Percentiles rank a stretch among this genome's conserved stretches.
Conservation (phyloP, 2,329 filamentous ascomycete species). For the Orbilia oligospora region DNA sequence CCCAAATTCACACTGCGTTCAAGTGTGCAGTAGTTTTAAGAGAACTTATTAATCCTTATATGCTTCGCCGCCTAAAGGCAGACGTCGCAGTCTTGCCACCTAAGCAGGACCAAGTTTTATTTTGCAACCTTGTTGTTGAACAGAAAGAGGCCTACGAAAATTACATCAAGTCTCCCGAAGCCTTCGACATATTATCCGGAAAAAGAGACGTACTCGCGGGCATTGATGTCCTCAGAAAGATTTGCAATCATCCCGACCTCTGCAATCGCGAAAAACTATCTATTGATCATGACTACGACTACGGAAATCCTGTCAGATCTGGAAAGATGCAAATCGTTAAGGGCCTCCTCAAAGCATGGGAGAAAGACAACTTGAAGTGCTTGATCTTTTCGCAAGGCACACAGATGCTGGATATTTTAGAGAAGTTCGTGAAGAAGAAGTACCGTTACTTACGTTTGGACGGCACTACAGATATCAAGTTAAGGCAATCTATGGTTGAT, state of each 20-base stretch:
- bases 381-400: slow-evolving; percentile 92
- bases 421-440: slow-evolving; percentile 78
- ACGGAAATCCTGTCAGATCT: slow-evolving; percentile 83
- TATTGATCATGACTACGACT: slow-evolving; percentile 76
- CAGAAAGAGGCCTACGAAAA: slow-evolving; percentile 85
- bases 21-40: slow-evolving; percentile 95
- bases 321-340: slow-evolving; percentile 98
- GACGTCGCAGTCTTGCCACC: slow-evolving; percentile 95
- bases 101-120: slow-evolving; percentile 96
- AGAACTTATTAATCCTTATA: slow-evolving; percentile 91
- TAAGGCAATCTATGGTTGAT: slow-evolving; percentile 90
- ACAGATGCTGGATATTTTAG: slow-evolving; percentile 95
- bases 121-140: slow-evolving; percentile 87
- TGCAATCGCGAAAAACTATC: slow-evolving; percentile 75
- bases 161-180: slow-evolving; percentile 86
- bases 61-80: slow-evolving; percentile 90
- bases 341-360: slow-evolving; percentile 88
- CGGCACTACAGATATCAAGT: slow-evolving; percentile 87
- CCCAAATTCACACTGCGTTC: slow-evolving; percentile 93
- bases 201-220: slow-evolving; percentile 86
- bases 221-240: slow-evolving; percentile 92
- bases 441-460: slow-evolving; percentile 93
- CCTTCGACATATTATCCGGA: slow-evolving; percentile 79
- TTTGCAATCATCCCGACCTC: slow-evolving; percentile 97
- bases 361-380: slow-evolving; percentile 91